Evolutionary conservation across 208 protist genomes (phyloP).

Genomic region (Tritrichomonas foetus): DNA sequence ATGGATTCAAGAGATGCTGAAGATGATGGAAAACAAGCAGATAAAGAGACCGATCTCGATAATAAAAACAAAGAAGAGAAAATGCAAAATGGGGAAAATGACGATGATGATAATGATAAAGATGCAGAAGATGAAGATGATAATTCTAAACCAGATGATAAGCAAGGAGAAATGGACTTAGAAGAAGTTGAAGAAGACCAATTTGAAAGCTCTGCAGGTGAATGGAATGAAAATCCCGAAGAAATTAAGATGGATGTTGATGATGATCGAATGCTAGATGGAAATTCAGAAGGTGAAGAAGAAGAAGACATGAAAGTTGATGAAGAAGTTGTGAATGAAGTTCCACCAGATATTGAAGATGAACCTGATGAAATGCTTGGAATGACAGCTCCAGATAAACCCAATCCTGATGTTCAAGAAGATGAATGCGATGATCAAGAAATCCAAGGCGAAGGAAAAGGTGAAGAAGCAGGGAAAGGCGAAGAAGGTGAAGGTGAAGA

Average conservation of each 20-base stretch:
- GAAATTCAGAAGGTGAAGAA: slow-evolving; percentile 66
- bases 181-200: slow-evolving; percentile 45
- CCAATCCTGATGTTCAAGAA: slow-evolving; percentile 53
- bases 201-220: slow-evolving; percentile 44
- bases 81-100: neutral
- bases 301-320: slow-evolving; percentile 58
- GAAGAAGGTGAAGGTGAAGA: slow-evolving; percentile 19
- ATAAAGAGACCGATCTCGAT: slow-evolving; percentile 32
- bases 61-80: slow-evolving; percentile 36
- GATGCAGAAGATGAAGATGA: neutral
- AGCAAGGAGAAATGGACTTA: neutral
- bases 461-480: slow-evolving; percentile 55
- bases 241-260: slow-evolving; percentile 59
- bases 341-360: slow-evolving; percentile 32
- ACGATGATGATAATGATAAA: neutral
- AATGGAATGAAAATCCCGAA: slow-evolving; percentile 66
- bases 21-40: neutral
- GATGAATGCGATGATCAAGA: slow-evolving; percentile 54
- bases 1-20: neutral
- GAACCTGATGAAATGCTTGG: slow-evolving; percentile 17
- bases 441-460: slow-evolving; percentile 45
- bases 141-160: neutral
- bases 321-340: slow-evolving; percentile 48
- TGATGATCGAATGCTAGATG: slow-evolving; percentile 56
- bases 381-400: neutral